Evolutionary conservation across 768 basidiomycete species (phyloP).

Genomic region (Lyophyllum semitale): DNA sequence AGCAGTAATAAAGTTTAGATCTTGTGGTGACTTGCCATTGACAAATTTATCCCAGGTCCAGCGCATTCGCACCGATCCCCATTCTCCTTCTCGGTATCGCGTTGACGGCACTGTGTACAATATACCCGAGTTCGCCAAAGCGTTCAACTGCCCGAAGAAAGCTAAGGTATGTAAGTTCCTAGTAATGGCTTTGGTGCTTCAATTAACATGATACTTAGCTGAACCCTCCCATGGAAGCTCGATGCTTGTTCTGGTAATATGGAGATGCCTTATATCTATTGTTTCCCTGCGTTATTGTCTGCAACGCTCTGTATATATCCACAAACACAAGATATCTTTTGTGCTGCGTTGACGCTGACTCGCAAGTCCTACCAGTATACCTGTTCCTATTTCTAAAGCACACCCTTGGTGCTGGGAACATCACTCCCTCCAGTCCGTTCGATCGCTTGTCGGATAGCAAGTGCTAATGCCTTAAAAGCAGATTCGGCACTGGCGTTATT

Average conservation of each 20-base stretch:
- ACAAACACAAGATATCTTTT: constrained; percentile 8
- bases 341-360: neutral
- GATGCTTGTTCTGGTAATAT: constrained; percentile 79
- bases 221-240: constrained; percentile 79
- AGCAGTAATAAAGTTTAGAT: constrained; percentile 49
- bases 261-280: constrained; percentile 16
- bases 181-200: neutral
- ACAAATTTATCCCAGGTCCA: constrained; percentile 49
- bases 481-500: constrained; percentile 76
- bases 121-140: constrained; percentile 84
- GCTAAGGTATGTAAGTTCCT: constrained; percentile 60
- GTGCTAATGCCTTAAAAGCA: constrained; percentile 95
- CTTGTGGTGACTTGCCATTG: neutral
- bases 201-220: constrained; percentile 42
- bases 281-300: neutral
- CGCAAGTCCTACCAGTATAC: neutral
- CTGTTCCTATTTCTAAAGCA: constrained; percentile 44
- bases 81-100: constrained; percentile 79
- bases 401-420: constrained; percentile 96
- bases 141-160: constrained; percentile 78
- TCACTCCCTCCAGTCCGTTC: constrained; percentile 86
- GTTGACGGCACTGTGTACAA: constrained; percentile 88
- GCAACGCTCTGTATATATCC: constrained; percentile 8
- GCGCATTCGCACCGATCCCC: constrained; percentile 85
- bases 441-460: constrained; percentile 95